phyloP scores from a whole-genome alignment of 345 rosid species.

The Populus simonii region DNA sequence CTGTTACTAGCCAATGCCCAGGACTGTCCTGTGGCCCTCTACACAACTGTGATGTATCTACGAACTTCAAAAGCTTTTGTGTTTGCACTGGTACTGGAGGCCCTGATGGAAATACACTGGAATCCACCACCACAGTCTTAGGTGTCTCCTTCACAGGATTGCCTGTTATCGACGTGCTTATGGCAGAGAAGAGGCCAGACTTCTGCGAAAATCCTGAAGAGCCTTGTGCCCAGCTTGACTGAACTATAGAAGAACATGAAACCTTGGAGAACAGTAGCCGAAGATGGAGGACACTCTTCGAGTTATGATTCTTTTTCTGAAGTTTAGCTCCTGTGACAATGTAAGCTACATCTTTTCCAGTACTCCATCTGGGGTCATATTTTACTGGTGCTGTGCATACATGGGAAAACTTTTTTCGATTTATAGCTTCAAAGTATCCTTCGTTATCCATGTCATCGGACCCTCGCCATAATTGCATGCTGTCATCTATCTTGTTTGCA shows the following conservation, averaged over 20 bases:
- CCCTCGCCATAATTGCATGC: constrained; percentile 50
- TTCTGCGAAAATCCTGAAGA: constrained; percentile 48
- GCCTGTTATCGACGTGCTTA: constrained; percentile 52
- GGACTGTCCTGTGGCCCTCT: constrained; percentile 84
- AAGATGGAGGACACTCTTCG: constrained; percentile 73
- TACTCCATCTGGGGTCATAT: constrained; percentile 50
- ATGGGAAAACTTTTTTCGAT: constrained; percentile 63
- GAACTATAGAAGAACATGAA: constrained; percentile 35
- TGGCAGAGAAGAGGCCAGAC: constrained; percentile 69
- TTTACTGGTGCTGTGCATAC: constrained; percentile 72
- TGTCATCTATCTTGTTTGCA: constrained; percentile 49
- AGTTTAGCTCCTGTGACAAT: constrained; percentile 93
- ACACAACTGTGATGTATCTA: constrained; percentile 65
- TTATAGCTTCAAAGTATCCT: constrained; percentile 54
- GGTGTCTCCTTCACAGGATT: constrained; percentile 39
- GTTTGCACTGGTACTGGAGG: constrained; percentile 76
- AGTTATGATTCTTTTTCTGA: constrained; percentile 59
- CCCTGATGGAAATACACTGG: constrained; percentile 75
- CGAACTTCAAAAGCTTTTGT: constrained; percentile 66
- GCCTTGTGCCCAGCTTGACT: constrained; percentile 59
- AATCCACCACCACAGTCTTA: constrained; percentile 52
- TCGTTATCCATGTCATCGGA: constrained; percentile 44
- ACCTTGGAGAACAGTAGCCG: constrained; percentile 64
- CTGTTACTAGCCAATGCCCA: constrained; percentile 91
- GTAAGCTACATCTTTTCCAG: constrained; percentile 41